Evolutionary conservation across 768 basidiomycete genomes (phyloP).

Genomic region (Podaxis carcinomalis): DNA sequence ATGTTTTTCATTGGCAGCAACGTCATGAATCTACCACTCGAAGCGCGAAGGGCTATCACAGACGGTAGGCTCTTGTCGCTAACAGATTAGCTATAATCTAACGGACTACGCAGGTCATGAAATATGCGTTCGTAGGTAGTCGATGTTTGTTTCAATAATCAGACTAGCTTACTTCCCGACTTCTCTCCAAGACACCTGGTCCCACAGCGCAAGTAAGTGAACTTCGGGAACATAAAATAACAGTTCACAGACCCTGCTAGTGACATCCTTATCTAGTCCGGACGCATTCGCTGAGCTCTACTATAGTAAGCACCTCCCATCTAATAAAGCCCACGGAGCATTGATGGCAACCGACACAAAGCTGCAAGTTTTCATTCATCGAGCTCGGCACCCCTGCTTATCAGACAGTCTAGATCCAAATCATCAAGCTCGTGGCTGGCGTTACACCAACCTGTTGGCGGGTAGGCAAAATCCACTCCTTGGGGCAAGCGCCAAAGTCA

Average conservation of each 20-base stretch:
- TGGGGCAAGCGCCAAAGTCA: neutral
- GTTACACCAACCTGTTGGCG: slow-evolving; percentile 61
- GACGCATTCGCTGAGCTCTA: slow-evolving; percentile 76
- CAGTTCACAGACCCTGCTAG: slow-evolving; percentile 23
- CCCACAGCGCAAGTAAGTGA: slow-evolving; percentile 48
- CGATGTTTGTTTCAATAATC: neutral
- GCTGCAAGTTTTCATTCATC: slow-evolving; percentile 15
- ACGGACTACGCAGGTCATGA: slow-evolving; percentile 39
- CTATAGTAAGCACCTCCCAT: slow-evolving; percentile 45
- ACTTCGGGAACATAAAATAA: neutral
- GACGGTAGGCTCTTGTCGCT: slow-evolving; percentile 35
- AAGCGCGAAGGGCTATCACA: slow-evolving; percentile 46
- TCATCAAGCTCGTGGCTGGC: slow-evolving; percentile 50
- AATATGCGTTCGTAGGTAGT: slow-evolving; percentile 52
- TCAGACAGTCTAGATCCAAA: slow-evolving; percentile 35
- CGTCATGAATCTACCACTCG: slow-evolving; percentile 49
- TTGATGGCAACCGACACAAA: slow-evolving; percentile 1
- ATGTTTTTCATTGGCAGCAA: slow-evolving; percentile 65
- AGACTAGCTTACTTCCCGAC: neutral
- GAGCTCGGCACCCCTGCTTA: neutral
- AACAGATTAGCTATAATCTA: neutral
- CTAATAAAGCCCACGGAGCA: neutral
- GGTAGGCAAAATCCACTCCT: slow-evolving; percentile 26
- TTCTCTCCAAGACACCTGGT: slow-evolving; percentile 42
- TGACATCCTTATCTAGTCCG: slow-evolving; percentile 56